Base-by-base conservation (phyloP, 495 filamentous ascomycete species). In the Neurospora discreta region DNA sequence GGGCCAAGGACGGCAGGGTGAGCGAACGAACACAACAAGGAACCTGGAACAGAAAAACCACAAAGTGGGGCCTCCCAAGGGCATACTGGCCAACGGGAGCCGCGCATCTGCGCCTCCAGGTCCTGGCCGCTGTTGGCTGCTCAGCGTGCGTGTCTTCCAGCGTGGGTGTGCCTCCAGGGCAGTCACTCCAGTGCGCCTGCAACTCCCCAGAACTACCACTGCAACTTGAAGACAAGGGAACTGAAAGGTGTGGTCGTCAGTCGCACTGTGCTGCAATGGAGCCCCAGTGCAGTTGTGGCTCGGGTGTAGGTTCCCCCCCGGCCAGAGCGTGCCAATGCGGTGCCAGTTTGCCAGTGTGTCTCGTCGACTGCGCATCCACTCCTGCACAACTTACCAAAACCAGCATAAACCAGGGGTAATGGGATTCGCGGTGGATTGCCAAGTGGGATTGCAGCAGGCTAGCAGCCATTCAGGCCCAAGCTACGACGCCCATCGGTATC, bases 31-130 rank as follows among this genome's bases (percentile, higher is more conserved):
- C 46, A 58, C 52, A 65, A 65, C n/a, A n/a, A n/a, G n/a, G n/a
- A n/a, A n/a, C 52, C 33, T 36, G 33, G 33, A 36, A 36, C 52
- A 65, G 52, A 65, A 65, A 65, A 65, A 65, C 52, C 52, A 65
- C 46, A 65, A 65, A 65, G 52, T 65, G 52, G 52, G 26, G 13
- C 52, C 26, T 36, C 26, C 26, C 7, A 16, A 16, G 15, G 13
- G 26, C 52, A 65, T 6, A 16, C 6, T 26, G 33, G 52, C 52
- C 52, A 60, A 60, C 52, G 52, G 52, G 52, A 60, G 33, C 83
- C 86, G 23, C 81, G 72, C 77, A 93, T 80, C 3, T 91, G 94
- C 11, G 89, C 87, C 71, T 85, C 86, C 1, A 89, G 81, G 75
- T 91, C 89, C 65, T 87, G 84, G 79, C 70, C 73, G 69, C 73